Evolutionary conservation across 2,329 filamentous ascomycete genomes (phyloP), one percentile per base, ranked within the genome.

Genomic region (Venturia pyrina): DNA sequence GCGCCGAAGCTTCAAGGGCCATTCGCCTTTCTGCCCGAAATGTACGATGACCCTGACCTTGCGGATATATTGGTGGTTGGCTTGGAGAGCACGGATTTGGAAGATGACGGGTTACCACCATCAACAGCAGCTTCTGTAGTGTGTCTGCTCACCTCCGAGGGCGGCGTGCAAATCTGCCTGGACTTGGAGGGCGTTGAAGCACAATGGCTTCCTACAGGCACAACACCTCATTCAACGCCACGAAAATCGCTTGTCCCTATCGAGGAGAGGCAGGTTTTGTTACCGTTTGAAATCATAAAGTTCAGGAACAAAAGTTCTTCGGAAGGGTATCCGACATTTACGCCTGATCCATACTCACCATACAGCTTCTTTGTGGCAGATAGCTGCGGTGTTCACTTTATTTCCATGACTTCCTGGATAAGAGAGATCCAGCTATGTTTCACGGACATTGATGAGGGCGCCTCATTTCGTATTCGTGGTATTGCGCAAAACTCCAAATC

Each of bases 1-100:
- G 81, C 87, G 61, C 85, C 86, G 1, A 80, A 82, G 65, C 74
- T 88, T 41, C 86, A 88, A 73, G 86, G 86, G 0, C 86, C 86
- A 0, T 88, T 87, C 73, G 79, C 81, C 7, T 75, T 79, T 15
- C 76, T 82, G 34, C 53, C 43, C 43, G 66, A 67, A 28, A 21
- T 67, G 11, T 34, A 56, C 3, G 67, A 65, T 17, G 34, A 46
- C 19, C 79, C 80, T 60, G 80, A 83, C 66, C 77, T 84, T 50
- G 84, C 83, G 28, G 86, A 88, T 70, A 81, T 88, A 67, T 77
- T 83, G 66, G 82, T 86, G 21, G 74, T 81, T 5, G 80, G 78
- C 65, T 71, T 83, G 8, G 79, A 84, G 68, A 80, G 81, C 19
- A 79, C 81, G 37, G 82, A 82, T 28, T 75, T 85, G 43, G 76